Percentiles rank a stretch among this genome's conserved stretches.
phyloP scores from a whole-genome alignment of 2,329 filamentous ascomycete species.

The Neophaeococcomyces mojaviensis region DNA sequence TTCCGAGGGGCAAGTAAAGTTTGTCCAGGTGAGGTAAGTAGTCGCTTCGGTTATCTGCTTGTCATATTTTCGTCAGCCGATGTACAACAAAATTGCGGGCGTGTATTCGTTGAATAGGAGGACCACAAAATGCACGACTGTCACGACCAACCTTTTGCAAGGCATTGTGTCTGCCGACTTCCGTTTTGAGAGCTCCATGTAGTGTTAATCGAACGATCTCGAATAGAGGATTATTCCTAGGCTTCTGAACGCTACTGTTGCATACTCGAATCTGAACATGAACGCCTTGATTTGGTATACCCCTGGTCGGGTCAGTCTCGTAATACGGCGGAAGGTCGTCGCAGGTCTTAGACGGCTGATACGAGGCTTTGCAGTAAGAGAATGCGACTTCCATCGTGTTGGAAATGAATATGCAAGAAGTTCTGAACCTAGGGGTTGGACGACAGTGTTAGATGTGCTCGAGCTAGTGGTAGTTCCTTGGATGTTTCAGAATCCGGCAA shows the following conservation, averaged over 20 bases:
- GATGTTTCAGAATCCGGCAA: no score
- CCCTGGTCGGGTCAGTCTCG: neutral
- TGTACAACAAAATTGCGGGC: neutral
- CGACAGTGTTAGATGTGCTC: no score
- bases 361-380: no score
- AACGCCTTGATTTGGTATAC: neutral
- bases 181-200: neutral
- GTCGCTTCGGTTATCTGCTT: no score
- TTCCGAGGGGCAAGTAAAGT: no score
- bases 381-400: no score
- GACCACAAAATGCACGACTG: neutral
- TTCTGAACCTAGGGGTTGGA: no score
- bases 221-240: neutral
- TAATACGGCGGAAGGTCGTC: neutral
- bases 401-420: no score
- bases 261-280: neutral
- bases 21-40: no score
- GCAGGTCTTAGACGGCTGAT: no score
- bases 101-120: neutral
- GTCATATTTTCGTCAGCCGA: no score
- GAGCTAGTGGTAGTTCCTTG: no score
- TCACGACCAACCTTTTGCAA: neutral
- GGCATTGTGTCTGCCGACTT: neutral
- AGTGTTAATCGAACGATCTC: neutral
- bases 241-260: neutral